phyloP scores from a whole-genome alignment of 495 filamentous ascomycete genomes.

The Aspergillus bertholletiae region DNA sequence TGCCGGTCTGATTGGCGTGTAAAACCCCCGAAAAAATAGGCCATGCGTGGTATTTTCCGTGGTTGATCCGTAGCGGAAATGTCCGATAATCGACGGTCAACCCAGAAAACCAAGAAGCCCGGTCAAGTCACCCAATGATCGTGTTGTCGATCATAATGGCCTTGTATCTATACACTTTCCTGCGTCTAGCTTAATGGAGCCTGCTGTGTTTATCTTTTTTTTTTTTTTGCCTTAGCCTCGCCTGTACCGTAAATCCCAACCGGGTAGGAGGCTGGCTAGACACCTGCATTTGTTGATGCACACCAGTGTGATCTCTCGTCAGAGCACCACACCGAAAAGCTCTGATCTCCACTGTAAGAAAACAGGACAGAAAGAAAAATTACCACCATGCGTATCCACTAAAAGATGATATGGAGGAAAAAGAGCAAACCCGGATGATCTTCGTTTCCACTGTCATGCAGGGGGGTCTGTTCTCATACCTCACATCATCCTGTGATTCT shows the following conservation, averaged over 20 bases:
- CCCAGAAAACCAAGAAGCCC: not conserved
- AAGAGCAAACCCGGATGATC: not conserved
- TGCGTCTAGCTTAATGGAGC: not conserved
- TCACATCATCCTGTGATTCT: not conserved
- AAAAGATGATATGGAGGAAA: not conserved
- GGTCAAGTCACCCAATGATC: slow-evolving; percentile 6
- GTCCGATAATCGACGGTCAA: slow-evolving; percentile 30
- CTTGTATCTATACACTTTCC: not conserved
- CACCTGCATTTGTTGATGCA: not conserved
- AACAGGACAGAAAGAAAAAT: not conserved
- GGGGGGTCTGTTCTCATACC: not conserved
- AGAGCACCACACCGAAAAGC: not conserved
- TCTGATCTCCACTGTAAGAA: not conserved
- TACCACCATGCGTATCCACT: not conserved
- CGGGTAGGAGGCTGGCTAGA: not conserved
- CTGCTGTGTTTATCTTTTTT: not conserved
- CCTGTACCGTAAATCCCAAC: not conserved
- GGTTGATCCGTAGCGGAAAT: slow-evolving; percentile 41
- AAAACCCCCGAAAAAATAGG: slow-evolving; percentile 28
- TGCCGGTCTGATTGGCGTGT: slow-evolving; percentile 24
- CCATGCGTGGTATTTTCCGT: slow-evolving; percentile 13
- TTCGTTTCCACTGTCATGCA: slow-evolving; percentile 2
- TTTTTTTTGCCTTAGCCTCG: not conserved
- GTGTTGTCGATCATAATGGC: slow-evolving; percentile 1
- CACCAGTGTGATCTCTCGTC: not conserved